Base-by-base conservation (phyloP, 305 asterid genomes). In the Striga hermonthica region DNA sequence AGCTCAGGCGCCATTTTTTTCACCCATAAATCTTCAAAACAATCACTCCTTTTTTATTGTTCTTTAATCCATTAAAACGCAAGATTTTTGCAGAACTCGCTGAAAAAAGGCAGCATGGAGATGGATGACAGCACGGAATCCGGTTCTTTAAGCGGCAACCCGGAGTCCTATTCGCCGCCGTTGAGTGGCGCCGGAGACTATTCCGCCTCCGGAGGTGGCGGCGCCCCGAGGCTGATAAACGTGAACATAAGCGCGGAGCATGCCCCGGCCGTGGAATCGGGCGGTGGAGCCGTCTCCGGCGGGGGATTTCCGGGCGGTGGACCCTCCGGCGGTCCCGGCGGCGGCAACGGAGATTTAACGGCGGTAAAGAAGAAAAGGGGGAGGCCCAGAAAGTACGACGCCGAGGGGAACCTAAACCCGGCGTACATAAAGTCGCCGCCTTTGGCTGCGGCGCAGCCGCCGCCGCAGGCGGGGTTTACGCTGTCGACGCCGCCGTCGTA, bases 331-430 rank as follows among this genome's bases (percentile, higher is more conserved):
- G 62, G 44, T 64, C 62, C 75, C 13, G 66, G 70, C 28, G 73
- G 82, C 22, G 79, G 78, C 6, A 72, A 70, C 10, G 75, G 82
- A n/a, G 86, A 76, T 55, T 66, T 76, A 62, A 4, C 56, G 69
- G 48, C 66, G 60, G 87, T 64, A 50, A 88, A 84, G 49, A 89
- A 82, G 83, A 89, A 86, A 71, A 80, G 95, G 66, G 96, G 96
- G 39, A 77, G 96, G 64, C 96, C 96, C 0, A 83, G 92, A 65
- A 89, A 89, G 78, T 89, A 80, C 36, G 92, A 89, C 71, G 76
- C 89, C 3, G 86, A 86, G 3, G 96, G 96, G 54, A 86, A 84
- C 80, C 73, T 84, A 53, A 84, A 80, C 53, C 80, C 81, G 60
- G 81, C 85, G n/a, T 84, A 79, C 62, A 66, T 71, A 2, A 69